Percentiles rank a stretch among this genome's conserved stretches.
phyloP scores from a whole-genome alignment of 345 rosid species.

The Excoecaria agallocha region DNA sequence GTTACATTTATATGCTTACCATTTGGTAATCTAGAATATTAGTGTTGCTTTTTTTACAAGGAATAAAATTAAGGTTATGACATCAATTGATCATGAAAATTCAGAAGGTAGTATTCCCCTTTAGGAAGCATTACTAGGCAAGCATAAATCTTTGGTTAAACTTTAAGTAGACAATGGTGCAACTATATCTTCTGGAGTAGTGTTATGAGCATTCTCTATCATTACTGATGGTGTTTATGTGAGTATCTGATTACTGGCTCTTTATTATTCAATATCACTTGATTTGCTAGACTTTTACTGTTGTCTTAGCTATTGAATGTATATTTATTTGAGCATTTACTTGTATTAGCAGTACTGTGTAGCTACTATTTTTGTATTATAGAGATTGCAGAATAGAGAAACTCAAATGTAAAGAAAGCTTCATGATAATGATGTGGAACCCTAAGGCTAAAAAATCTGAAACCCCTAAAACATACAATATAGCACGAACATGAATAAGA shows the following conservation, averaged over 20 bases:
- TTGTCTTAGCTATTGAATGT: background rate
- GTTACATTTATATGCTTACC: background rate
- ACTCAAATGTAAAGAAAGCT: slow-evolving; percentile 22
- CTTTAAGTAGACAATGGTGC: slow-evolving; percentile 66
- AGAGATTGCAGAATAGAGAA: slow-evolving; percentile 20
- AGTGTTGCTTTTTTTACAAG: background rate
- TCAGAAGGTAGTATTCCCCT: slow-evolving; percentile 73
- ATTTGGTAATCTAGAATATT: background rate
- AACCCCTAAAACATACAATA: too few relatives aligned
- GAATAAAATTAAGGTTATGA: background rate
- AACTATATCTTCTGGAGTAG: slow-evolving; percentile 29
- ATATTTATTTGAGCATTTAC: background rate
- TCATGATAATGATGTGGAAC: slow-evolving; percentile 17
- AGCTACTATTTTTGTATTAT: slow-evolving; percentile 8
- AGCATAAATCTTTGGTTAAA: slow-evolving; percentile 46
- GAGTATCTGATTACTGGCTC: slow-evolving; percentile 2
- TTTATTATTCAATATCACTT: slow-evolving; percentile 4
- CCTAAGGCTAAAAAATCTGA: too few relatives aligned
- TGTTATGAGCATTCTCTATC: slow-evolving; percentile 15
- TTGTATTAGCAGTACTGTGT: slow-evolving; percentile 6
- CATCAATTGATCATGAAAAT: slow-evolving; percentile 42
- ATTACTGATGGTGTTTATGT: slow-evolving; percentile 12
- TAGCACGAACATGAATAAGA: too few relatives aligned
- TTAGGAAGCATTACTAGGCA: slow-evolving; percentile 79
- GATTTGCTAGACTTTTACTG: slow-evolving; percentile 14